phyloP scores from a whole-genome alignment of 148 eudicot species.

The Cornus florida region DNA sequence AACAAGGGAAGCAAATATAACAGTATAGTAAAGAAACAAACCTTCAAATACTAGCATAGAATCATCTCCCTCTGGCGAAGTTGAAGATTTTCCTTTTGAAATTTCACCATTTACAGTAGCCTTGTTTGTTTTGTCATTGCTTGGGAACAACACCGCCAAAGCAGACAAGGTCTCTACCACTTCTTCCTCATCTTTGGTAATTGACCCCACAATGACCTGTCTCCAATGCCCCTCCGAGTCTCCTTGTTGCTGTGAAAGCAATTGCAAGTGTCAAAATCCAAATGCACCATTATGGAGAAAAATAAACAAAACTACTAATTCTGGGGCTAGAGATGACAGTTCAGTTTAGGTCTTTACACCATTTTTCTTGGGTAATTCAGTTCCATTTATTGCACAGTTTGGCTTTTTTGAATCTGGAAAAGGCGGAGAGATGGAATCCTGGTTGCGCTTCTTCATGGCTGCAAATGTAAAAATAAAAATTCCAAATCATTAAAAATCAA shows the following conservation, averaged over 20 bases:
- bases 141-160: slow-evolving; percentile 56
- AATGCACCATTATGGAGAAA: background rate
- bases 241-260: slow-evolving; percentile 31
- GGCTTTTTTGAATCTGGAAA: slow-evolving; percentile 31
- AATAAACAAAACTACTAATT: background rate
- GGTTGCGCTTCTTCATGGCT: slow-evolving; percentile 63
- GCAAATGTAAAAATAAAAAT: slow-evolving; percentile 7
- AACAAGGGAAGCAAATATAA: slow-evolving; percentile 3
- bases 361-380: slow-evolving; percentile 24
- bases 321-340: slow-evolving; percentile 6
- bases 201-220: slow-evolving; percentile 14
- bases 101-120: slow-evolving; percentile 19
- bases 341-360: slow-evolving; percentile 37
- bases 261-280: slow-evolving; percentile 5
- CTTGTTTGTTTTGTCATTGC: slow-evolving; percentile 17
- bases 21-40: slow-evolving; percentile 13
- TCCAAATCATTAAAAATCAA: background rate
- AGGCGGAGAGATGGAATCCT: slow-evolving; percentile 31
- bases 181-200: slow-evolving; percentile 83
- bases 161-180: slow-evolving; percentile 74
- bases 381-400: slow-evolving; percentile 29
- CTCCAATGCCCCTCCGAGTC: slow-evolving; percentile 9
- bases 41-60: slow-evolving; percentile 33
- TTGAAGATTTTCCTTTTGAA: slow-evolving; percentile 18
- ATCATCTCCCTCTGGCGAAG: slow-evolving; percentile 17